Conservation (phyloP, 768 basidiomycete species). For the Pluteus cervinus region DNA sequence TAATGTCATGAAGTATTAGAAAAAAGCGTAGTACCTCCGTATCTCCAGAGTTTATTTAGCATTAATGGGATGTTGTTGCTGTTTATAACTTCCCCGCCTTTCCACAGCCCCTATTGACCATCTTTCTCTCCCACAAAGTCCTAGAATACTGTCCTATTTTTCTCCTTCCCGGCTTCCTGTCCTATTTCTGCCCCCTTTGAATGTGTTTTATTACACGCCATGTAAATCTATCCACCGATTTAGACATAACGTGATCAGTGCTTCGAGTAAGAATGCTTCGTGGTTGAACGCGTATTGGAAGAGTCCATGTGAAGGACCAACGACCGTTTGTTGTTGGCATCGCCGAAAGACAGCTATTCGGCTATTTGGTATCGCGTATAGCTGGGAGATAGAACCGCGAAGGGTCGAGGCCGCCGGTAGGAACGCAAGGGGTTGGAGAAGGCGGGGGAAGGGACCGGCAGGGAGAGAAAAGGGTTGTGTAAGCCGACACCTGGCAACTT, state of each 20-base stretch:
- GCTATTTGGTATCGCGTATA: slow-evolving; percentile 41
- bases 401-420: background rate
- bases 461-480: too few species aligned
- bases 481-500: too few species aligned
- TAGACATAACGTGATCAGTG: slow-evolving; percentile 59
- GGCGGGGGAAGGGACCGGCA: background rate
- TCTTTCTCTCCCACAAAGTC: too few species aligned
- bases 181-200: too few species aligned
- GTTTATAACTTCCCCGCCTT: too few species aligned
- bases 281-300: slow-evolving; percentile 61
- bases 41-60: too few species aligned
- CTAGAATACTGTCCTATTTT: too few species aligned
- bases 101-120: too few species aligned
- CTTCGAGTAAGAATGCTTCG: slow-evolving; percentile 54
- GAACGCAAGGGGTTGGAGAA: background rate
- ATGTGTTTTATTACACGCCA: slow-evolving; percentile 41
- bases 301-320: slow-evolving; percentile 60
- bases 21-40: too few species aligned
- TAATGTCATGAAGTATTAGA: too few species aligned
- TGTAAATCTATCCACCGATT: slow-evolving; percentile 71
- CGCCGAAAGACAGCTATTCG: slow-evolving; percentile 56
- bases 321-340: slow-evolving; percentile 43
- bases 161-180: too few species aligned
- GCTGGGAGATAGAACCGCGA: slow-evolving; percentile 18
- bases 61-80: too few species aligned